Evolutionary conservation across 2,329 filamentous ascomycete genomes (phyloP), one percentile per base, ranked within the genome.

Genomic region (Paraconiothyrium sp.): DNA sequence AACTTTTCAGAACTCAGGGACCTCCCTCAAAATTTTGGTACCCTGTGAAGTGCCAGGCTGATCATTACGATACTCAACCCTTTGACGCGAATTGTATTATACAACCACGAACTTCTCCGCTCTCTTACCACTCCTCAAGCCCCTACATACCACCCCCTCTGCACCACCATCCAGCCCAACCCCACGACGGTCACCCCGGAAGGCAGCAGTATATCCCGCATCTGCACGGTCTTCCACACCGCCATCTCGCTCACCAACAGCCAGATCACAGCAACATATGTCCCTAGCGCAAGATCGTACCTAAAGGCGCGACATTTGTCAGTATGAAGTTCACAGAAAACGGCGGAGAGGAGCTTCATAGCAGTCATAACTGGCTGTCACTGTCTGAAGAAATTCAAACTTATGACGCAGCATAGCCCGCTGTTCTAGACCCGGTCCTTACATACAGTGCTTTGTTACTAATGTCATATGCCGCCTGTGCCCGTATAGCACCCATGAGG

Each of bases 401-500:
- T 30, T 30, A 30, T 30, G 27, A 4, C 4, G 6, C 2, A 6
- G 27, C 27, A 30, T 30, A 30, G 6, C 4, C 27, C 27, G 6
- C 27, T 6, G 27, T 30, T 30, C 20, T 30, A 30, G 27, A 30
- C 27, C 6, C 6, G 6, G 27, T 6, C 27, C 27, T 30, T 30
- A 30, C 27, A 2, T 62, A 62, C 37, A 62, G 16, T 13, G 50
- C 50, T 27, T 37, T 37, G 35, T 62, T 62, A 4, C 20, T 34
- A 4, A 52, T 50, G 14, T 62, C 32, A 24, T 54, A 62, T 9
- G 62, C 59, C 5, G 59, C 52, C 9, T 64, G 46, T 5, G 57
- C 46, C 24, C 60, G 62, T 10, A 64, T 64, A n/a, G 52, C 47
- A 22, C 32, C 54, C 44, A 58, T 54, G 50, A 54, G 59, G n/a